These are phyloP conservation scores for Kwoniella sp. DNA, from an alignment of 768 basidiomycete genomes.

Conservation along the genomic window DNA sequence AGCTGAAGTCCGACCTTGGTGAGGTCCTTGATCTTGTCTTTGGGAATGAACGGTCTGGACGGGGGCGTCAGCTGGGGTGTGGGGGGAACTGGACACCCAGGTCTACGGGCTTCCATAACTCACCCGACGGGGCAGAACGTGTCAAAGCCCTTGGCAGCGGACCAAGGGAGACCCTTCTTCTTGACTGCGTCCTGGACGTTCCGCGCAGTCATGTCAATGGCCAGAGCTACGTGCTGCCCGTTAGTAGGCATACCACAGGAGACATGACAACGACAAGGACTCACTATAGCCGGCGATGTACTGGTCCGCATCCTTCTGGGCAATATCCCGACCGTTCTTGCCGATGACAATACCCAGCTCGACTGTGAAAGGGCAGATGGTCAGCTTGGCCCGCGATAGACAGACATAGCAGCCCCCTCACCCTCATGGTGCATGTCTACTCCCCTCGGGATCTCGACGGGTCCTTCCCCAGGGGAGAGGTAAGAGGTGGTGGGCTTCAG, in stretches of 20 bases:
- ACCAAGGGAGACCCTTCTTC: constrained; percentile 93
- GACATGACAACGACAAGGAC: constrained; percentile 10
- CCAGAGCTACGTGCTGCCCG: constrained; percentile 61
- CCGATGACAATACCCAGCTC: constrained; percentile 97
- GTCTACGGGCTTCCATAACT: neutral
- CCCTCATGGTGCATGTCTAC: constrained; percentile 88
- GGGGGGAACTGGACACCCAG: neutral
- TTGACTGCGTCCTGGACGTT: constrained; percentile 92
- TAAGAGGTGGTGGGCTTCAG: constrained; percentile 93
- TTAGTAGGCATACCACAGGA: neutral
- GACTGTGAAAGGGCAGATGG: constrained; percentile 55
- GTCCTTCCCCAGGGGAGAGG: constrained; percentile 63
- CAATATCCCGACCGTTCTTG: constrained; percentile 75
- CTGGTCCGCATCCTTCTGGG: constrained; percentile 63
- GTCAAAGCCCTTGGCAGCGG: constrained; percentile 93
- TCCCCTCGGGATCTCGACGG: constrained; percentile 79
- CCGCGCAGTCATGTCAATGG: constrained; percentile 92
- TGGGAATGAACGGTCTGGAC: constrained; percentile 75
- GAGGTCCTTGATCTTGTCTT: constrained; percentile 63
- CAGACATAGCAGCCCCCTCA: constrained; percentile 38
- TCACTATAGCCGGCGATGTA: constrained; percentile 90
- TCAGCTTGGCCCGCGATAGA: neutral
- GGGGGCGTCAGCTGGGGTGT: neutral
- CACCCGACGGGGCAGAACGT: constrained; percentile 91
- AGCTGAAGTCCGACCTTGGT: constrained; percentile 72